phyloP scores from a whole-genome alignment of 352 stramenopile genomes.

The Globisporangium radiosum region DNA sequence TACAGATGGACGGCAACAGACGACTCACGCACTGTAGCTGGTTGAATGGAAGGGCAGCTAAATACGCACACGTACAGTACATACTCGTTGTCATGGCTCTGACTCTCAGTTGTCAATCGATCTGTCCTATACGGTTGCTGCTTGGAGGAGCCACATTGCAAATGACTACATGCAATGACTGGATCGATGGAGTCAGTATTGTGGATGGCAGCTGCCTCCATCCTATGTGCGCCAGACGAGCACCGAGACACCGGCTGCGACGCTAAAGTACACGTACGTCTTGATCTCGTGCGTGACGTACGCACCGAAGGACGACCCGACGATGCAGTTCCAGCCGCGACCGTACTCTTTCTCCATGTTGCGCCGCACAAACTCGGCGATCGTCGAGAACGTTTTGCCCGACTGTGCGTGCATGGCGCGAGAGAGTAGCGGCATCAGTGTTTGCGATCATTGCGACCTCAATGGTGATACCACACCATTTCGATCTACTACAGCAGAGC shows the following conservation, averaged over 20 bases:
- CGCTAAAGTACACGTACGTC: slow-evolving; percentile 94
- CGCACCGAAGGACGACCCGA: slow-evolving; percentile 88
- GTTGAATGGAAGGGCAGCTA: no score
- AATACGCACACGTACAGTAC: no score
- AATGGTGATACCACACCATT: no score
- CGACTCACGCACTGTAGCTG: neutral
- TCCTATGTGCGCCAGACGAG: slow-evolving; percentile 86
- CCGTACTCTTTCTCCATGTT: slow-evolving; percentile 93
- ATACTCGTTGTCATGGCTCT: no score
- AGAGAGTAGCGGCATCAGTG: neutral
- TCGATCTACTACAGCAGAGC: no score
- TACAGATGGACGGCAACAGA: no score
- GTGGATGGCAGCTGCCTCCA: no score
- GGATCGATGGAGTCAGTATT: no score
- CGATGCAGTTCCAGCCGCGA: slow-evolving; percentile 90
- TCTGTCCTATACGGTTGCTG: neutral
- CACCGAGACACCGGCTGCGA: slow-evolving; percentile 87
- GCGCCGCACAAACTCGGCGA: slow-evolving; percentile 87
- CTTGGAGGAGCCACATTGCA: no score
- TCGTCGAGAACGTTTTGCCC: slow-evolving; percentile 89
- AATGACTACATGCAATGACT: no score
- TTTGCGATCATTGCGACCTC: no score
- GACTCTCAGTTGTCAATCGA: neutral
- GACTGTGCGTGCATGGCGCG: slow-evolving; percentile 27
- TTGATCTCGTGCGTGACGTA: slow-evolving; percentile 96